Evolutionary conservation across 2,329 filamentous ascomycete genomes (phyloP).

Genomic region (Fusarium avenaceum): DNA sequence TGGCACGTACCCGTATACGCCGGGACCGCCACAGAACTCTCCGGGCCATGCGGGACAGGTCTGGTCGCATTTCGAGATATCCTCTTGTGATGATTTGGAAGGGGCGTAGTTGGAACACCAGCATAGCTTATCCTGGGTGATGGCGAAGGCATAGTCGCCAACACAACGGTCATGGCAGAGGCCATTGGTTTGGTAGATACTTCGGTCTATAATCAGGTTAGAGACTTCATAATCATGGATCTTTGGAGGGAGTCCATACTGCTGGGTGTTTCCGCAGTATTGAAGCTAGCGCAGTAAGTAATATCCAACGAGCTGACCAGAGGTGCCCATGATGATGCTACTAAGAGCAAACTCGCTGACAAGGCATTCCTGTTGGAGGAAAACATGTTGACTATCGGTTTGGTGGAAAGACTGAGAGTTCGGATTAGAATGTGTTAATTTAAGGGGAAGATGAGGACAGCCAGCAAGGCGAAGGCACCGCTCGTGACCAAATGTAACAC

Average conservation of each 20-base stretch:
- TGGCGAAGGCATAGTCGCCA: constrained; percentile 72
- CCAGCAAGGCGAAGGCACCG: background rate
- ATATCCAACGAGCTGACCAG: constrained; percentile 48
- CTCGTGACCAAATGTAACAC: constrained; percentile 26
- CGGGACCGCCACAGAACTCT: constrained; percentile 75
- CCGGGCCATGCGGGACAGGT: constrained; percentile 76
- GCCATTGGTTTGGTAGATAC: constrained; percentile 77
- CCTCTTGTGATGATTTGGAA: constrained; percentile 56
- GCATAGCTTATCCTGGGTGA: constrained; percentile 74
- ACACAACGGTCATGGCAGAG: constrained; percentile 73
- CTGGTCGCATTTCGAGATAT: constrained; percentile 64
- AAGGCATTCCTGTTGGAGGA: constrained; percentile 37
- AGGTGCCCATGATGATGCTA: constrained; percentile 45
- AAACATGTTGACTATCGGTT: constrained; percentile 42
- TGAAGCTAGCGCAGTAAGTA: constrained; percentile 55
- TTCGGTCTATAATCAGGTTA: constrained; percentile 58
- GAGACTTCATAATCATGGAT: background rate
- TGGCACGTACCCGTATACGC: constrained; percentile 75
- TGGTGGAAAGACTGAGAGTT: constrained; percentile 26
- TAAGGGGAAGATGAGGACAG: constrained; percentile 3
- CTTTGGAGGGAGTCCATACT: constrained; percentile 48
- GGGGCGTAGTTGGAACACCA: constrained; percentile 83
- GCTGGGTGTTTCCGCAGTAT: constrained; percentile 52
- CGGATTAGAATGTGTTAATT: constrained; percentile 25
- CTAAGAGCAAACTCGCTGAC: constrained; percentile 43